A percentile compares a stretch with the other conserved stretches of the same genome.
Evolutionary conservation across 306 rosid species (phyloP).

Genomic region (Pyrus pyrifolia): DNA sequence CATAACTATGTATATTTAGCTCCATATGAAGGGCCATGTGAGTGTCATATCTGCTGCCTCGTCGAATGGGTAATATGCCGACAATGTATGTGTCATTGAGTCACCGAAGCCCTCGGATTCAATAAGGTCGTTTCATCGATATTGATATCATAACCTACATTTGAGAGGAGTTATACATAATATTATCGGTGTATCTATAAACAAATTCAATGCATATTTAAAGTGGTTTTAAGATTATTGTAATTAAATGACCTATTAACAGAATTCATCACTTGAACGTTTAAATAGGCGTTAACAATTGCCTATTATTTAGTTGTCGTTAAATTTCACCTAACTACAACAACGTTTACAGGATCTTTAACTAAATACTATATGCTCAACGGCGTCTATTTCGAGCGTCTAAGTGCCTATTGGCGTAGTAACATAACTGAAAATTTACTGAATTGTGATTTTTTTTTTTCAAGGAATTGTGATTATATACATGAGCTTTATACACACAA

Average conservation of each 20-base stretch:
- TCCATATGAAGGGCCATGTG: conserved; percentile 6
- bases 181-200: too few species aligned
- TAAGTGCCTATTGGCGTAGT: too few species aligned
- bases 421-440: neutral
- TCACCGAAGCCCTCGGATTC: neutral
- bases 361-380: neutral
- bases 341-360: neutral
- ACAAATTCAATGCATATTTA: neutral
- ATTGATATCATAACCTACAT: neutral
- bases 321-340: neutral
- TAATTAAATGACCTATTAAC: too few species aligned
- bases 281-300: neutral
- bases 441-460: too few species aligned
- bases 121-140: neutral
- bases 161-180: too few species aligned
- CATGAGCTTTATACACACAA: neutral
- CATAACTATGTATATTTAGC: neutral
- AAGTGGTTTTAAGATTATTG: neutral
- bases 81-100: conserved; percentile 22
- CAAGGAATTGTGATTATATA: too few species aligned
- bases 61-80: conserved; percentile 22
- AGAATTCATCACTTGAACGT: too few species aligned
- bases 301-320: neutral
- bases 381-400: neutral
- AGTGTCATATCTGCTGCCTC: conserved; percentile 10